A percentile compares a stretch with the other conserved stretches of the same genome.
Evolutionary conservation across 306 rosid genomes (phyloP).

Genomic region (Elaeagnus macrophylla): DNA sequence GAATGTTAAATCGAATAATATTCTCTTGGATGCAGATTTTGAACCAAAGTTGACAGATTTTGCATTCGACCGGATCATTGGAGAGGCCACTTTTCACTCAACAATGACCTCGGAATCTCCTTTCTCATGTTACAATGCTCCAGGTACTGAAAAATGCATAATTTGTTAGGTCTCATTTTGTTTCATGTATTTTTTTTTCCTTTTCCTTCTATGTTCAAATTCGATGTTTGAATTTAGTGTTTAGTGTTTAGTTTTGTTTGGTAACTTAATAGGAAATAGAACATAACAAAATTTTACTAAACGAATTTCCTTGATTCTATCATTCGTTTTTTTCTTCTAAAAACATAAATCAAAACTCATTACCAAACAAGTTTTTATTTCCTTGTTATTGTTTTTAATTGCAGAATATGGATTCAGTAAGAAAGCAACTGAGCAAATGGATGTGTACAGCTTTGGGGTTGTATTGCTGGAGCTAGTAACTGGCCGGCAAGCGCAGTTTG

Average conservation of each 20-base stretch:
- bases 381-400: conserved; percentile 18
- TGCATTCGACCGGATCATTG: conserved; percentile 67
- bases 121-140: conserved; percentile 74
- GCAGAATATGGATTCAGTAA: conserved; percentile 75
- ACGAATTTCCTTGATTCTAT: too few relatives aligned
- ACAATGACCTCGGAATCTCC: conserved; percentile 65
- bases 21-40: conserved; percentile 66
- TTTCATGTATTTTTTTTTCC: too few relatives aligned
- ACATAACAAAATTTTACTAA: too few relatives aligned
- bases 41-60: conserved; percentile 89
- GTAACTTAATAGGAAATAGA: too few relatives aligned
- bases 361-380: background rate
- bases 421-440: conserved; percentile 67
- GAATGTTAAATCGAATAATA: conserved; percentile 72
- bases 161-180: too few relatives aligned
- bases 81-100: conserved; percentile 75
- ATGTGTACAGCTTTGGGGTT: conserved; percentile 86
- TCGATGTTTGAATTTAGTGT: background rate
- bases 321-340: too few relatives aligned
- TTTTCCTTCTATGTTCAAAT: too few relatives aligned
- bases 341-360: too few relatives aligned
- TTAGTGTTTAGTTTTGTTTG: too few relatives aligned
- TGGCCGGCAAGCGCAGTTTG: conserved; percentile 65
- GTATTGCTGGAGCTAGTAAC: conserved; percentile 76
- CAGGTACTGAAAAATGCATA: conserved; percentile 41